These are phyloP conservation scores for Tylopilus vinaceipallidus DNA, from an alignment of 768 basidiomycete species.

Conservation along the genomic window DNA sequence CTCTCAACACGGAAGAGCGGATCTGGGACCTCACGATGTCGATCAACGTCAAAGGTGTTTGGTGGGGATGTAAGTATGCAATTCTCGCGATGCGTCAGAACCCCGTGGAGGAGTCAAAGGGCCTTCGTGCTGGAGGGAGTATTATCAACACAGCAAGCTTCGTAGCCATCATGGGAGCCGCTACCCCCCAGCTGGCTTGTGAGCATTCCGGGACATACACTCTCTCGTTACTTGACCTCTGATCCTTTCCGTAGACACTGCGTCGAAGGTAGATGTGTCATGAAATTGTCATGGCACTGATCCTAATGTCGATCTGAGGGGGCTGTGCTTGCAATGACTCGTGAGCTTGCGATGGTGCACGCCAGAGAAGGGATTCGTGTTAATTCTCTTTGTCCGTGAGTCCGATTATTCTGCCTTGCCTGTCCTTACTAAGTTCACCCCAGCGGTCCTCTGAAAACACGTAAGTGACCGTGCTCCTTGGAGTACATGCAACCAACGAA, in stretches of 20 bases:
- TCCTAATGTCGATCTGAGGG: slow-evolving; percentile 48
- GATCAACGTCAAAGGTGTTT: slow-evolving; percentile 97
- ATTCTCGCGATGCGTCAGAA: slow-evolving; percentile 96
- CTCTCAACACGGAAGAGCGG: slow-evolving; percentile 92
- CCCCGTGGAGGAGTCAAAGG: slow-evolving; percentile 75
- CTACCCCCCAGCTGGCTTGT: slow-evolving; percentile 99
- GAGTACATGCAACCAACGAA: neutral
- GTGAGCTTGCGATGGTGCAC: slow-evolving; percentile 97
- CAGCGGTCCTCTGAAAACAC: slow-evolving; percentile 94
- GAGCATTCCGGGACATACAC: slow-evolving; percentile 1
- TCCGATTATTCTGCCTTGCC: slow-evolving; percentile 8
- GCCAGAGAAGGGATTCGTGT: slow-evolving; percentile 95
- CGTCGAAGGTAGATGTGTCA: slow-evolving; percentile 67
- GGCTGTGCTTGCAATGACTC: slow-evolving; percentile 97
- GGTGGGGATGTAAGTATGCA: slow-evolving; percentile 99
- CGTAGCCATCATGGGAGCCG: slow-evolving; percentile 93
- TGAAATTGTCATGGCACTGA: slow-evolving; percentile 1
- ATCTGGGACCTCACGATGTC: slow-evolving; percentile 95
- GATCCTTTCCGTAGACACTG: slow-evolving; percentile 64
- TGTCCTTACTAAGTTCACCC: slow-evolving; percentile 7
- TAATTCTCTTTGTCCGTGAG: slow-evolving; percentile 95
- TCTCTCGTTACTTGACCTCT: neutral
- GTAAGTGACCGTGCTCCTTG: slow-evolving; percentile 44
- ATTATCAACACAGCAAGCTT: slow-evolving; percentile 99
- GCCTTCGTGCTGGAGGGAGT: slow-evolving; percentile 78